Evolutionary conservation across 441 rosid species (phyloP).

Genomic region (Cnidoscolus chayamansa): DNA sequence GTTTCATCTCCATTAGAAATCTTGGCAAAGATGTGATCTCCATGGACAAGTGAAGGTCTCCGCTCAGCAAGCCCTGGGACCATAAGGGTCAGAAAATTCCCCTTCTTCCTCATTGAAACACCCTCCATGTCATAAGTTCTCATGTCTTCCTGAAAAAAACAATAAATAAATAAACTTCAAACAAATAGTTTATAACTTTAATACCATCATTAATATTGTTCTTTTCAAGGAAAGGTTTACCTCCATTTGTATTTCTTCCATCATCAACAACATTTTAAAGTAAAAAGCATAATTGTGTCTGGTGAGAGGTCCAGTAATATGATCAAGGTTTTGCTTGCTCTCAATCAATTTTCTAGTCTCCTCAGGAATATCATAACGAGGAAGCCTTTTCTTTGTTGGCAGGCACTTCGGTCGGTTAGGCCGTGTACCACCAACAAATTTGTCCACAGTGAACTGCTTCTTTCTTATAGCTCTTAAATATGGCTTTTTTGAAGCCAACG

Average conservation of each 20-base stretch:
- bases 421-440: conserved; percentile 33
- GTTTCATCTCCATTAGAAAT: conserved; percentile 21
- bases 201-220: background rate
- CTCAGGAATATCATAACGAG: conserved; percentile 47
- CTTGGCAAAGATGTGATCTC: conserved; percentile 47
- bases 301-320: conserved; percentile 31
- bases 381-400: conserved; percentile 30
- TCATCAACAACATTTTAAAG: conserved; percentile 47
- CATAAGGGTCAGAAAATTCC: conserved; percentile 36
- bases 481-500: conserved; percentile 42
- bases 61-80: conserved; percentile 67
- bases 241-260: conserved; percentile 66
- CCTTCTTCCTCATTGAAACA: conserved; percentile 41
- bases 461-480: conserved; percentile 35
- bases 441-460: conserved; percentile 30
- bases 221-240: conserved; percentile 28
- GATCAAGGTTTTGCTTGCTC: conserved; percentile 38
- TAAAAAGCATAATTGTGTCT: conserved; percentile 39
- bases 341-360: conserved; percentile 36
- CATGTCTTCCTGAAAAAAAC: conserved; percentile 48
- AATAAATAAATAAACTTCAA: conserved; percentile 15
- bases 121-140: conserved; percentile 43
- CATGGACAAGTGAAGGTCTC: conserved; percentile 63
- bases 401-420: conserved; percentile 18
- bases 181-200: background rate